Base-by-base conservation (phyloP, 805 yeast species). In the Teunomyces kruisii region DNA sequence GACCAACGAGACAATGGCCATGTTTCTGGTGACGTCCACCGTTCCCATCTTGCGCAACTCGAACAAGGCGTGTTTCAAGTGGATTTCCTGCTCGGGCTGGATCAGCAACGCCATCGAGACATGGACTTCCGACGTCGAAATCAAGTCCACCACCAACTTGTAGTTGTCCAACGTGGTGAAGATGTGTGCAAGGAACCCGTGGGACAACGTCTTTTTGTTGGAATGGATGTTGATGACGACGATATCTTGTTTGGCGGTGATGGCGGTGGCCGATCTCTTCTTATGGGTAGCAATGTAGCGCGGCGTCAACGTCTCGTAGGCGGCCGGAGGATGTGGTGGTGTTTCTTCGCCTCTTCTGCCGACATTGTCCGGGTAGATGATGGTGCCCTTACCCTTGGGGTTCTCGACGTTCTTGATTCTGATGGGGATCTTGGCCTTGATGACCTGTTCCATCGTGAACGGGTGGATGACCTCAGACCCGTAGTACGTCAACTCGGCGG, bases 391-490 rank as follows among this genome's bases (percentile, higher is more conserved):
- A 38, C 98, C 98, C n/a, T 62, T 64, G 42, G 98, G 97, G 65
- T 92, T 92, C 67, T 82, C 91, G 44, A 94, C 99, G 65, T 94
- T 94, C 67, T 94, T 94, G 59, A 94, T 94, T 62, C 97, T 81
- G 63, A 94, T 94, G 39, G 99, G 99, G 61, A 94, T 94, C 62
- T 85, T 88, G 17, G 97, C 97, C 55, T 84, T 82, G 57, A 94
- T 94, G 46, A 92, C 99, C 72, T 94, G 99, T 70, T 92, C 98
- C 99, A 94, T 94, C 16, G 99, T 94, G 74, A 94, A 91, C 3
- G 99, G 99, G 62, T 94, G 99, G 56, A 94, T 94, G 53, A 94
- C 99, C 70, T 94, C 99, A 2, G 95, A 85, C 37, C 99, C 99
- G 62, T 94, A 94, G 68, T 94, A 94, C 1, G 99, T 94, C 65